These are phyloP conservation scores for Pyricularia pennisetigena DNA, from an alignment of 2,329 filamentous ascomycete species.

Conservation along the genomic window DNA sequence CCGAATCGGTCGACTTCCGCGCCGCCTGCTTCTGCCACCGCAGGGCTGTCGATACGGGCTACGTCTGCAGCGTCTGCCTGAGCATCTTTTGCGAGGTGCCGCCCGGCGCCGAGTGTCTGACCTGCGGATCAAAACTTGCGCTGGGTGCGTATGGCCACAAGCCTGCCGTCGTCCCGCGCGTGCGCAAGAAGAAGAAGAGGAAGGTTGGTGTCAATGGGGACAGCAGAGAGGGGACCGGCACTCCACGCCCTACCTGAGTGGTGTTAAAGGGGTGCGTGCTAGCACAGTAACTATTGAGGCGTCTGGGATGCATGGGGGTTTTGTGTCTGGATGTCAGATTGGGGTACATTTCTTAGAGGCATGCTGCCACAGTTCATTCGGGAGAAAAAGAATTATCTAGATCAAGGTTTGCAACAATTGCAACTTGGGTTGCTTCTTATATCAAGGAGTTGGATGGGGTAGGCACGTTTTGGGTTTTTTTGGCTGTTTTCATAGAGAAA, in stretches of 20 bases:
- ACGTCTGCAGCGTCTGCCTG: constrained; percentile 91
- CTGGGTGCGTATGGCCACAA: constrained; percentile 67
- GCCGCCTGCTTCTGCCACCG: constrained; percentile 98
- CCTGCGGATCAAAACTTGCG: constrained; percentile 69
- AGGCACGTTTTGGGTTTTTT: not conserved
- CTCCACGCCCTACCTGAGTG: constrained; percentile 23
- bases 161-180: constrained; percentile 63
- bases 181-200: constrained; percentile 70
- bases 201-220: constrained; percentile 37
- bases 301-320: not conserved
- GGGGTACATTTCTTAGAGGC: not conserved
- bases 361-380: not conserved
- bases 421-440: not conserved
- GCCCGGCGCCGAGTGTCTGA: constrained; percentile 60
- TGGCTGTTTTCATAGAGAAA: not conserved
- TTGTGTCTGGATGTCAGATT: not conserved
- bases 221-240: constrained; percentile 45
- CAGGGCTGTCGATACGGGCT: constrained; percentile 81
- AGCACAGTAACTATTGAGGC: not conserved
- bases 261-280: not conserved
- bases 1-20: constrained; percentile 85
- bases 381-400: not conserved
- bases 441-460: not conserved
- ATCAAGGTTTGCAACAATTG: not conserved
- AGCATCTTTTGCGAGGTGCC: constrained; percentile 77